Conservation (phyloP, 768 basidiomycete genomes). For the Mrakia frigida region DNA sequence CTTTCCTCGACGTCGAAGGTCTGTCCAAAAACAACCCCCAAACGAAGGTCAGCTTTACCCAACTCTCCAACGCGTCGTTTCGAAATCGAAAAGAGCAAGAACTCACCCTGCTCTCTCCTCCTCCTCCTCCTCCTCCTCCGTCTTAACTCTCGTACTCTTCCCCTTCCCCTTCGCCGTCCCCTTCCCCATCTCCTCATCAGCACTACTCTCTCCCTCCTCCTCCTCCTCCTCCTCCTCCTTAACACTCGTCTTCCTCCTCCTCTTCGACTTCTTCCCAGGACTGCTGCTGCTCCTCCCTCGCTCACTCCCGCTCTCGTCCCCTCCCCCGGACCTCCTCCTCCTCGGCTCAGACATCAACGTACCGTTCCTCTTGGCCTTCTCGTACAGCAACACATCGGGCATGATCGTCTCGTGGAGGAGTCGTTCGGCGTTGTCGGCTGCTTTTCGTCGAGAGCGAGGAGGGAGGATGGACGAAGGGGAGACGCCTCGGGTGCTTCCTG, state of each 20-base stretch:
- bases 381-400: slow-evolving; percentile 67
- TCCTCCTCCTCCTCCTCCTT: slow-evolving; percentile 13
- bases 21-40: background rate
- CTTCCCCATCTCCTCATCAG: background rate
- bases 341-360: slow-evolving; percentile 31
- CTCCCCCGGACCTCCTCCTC: slow-evolving; percentile 22
- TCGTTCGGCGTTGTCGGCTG: slow-evolving; percentile 52
- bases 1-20: background rate
- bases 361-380: slow-evolving; percentile 57
- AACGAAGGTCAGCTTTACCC: background rate
- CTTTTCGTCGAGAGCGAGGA: slow-evolving; percentile 48
- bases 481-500: slow-evolving; percentile 9
- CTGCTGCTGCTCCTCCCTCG: slow-evolving; percentile 22
- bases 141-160: background rate
- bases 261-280: slow-evolving; percentile 15
- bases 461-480: slow-evolving; percentile 24
- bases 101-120: background rate
- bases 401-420: slow-evolving; percentile 57
- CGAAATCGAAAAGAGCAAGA: no score
- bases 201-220: background rate
- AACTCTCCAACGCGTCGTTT: background rate
- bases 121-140: background rate
- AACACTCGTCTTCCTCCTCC: background rate
- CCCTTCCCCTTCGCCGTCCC: background rate
- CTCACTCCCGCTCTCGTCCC: slow-evolving; percentile 33